Evolutionary conservation across 306 rosid species (phyloP).

Genomic region (Astragalus glycyphyllos): DNA sequence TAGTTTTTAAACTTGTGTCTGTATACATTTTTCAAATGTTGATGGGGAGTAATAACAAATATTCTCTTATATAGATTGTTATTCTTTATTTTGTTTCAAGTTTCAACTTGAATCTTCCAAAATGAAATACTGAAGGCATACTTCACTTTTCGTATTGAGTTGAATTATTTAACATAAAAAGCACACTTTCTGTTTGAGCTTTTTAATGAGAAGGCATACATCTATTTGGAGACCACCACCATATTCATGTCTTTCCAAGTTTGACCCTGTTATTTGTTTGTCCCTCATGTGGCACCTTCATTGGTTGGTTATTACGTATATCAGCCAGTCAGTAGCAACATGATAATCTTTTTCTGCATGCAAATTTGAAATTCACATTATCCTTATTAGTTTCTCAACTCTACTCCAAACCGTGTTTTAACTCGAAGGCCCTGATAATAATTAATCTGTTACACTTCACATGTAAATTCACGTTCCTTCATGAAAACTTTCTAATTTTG

Average conservation of each 20-base stretch:
- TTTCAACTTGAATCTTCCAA: slow-evolving; percentile 25
- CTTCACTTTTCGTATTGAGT: slow-evolving; percentile 1
- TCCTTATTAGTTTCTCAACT: slow-evolving; percentile 8
- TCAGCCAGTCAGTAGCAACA: neutral
- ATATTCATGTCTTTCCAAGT: slow-evolving; percentile 13
- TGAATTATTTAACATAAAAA: slow-evolving; percentile 5
- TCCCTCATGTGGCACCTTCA: neutral
- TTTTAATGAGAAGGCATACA: slow-evolving; percentile 9
- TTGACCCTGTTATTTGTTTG: slow-evolving; percentile 20
- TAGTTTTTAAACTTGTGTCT: neutral
- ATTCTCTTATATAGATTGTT: neutral
- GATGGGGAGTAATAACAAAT: slow-evolving; percentile 30
- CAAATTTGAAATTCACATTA: neutral
- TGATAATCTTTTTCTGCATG: slow-evolving; percentile 2
- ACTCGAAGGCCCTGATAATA: slow-evolving; percentile 24
- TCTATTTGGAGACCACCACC: neutral
- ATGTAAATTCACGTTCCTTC: slow-evolving; percentile 18
- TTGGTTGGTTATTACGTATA: slow-evolving; percentile 4
- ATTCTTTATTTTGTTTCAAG: neutral
- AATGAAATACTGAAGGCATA: slow-evolving; percentile 4
- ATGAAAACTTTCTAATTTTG: slow-evolving; percentile 26
- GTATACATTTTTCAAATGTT: slow-evolving; percentile 9
- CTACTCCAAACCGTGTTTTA: slow-evolving; percentile 8
- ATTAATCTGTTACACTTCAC: slow-evolving; percentile 5
- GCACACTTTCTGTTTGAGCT: slow-evolving; percentile 2